phyloP scores from a whole-genome alignment of 2,329 filamentous ascomycete genomes.

The Hirsutella rhossiliensis region DNA sequence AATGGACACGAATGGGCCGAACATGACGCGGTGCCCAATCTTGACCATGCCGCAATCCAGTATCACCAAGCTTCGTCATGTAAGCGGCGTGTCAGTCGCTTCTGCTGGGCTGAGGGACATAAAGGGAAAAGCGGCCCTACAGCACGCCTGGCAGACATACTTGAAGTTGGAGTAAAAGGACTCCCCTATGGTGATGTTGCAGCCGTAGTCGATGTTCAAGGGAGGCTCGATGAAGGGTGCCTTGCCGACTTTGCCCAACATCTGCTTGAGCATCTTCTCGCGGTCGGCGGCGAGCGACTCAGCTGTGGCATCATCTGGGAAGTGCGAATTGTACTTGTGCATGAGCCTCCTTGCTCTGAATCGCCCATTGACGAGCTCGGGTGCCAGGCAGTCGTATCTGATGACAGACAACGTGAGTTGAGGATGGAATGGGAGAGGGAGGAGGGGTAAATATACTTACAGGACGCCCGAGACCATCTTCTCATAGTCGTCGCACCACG shows the following conservation, averaged over 20 bases:
- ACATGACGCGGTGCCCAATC: slow-evolving; percentile 58
- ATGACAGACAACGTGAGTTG: neutral
- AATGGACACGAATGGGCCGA: slow-evolving; percentile 61
- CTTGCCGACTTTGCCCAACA: slow-evolving; percentile 37
- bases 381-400: slow-evolving; percentile 38
- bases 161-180: slow-evolving; percentile 49
- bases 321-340: slow-evolving; percentile 46
- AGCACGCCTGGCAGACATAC: too few relatives aligned
- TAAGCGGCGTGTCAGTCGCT: neutral
- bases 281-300: slow-evolving; percentile 26
- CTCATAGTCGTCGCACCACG: slow-evolving; percentile 49
- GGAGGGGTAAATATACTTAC: slow-evolving; percentile 26
- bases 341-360: slow-evolving; percentile 42
- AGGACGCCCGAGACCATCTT: slow-evolving; percentile 54
- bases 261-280: slow-evolving; percentile 31
- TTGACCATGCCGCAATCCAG: slow-evolving; percentile 60
- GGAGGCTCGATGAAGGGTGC: slow-evolving; percentile 49
- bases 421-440: neutral
- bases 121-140: too few relatives aligned
- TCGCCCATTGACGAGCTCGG: slow-evolving; percentile 36
- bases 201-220: slow-evolving; percentile 52
- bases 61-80: slow-evolving; percentile 37
- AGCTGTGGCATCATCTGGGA: slow-evolving; percentile 33
- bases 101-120: neutral
- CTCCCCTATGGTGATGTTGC: slow-evolving; percentile 49